phyloP scores from a whole-genome alignment of 176 grass and related monocot species.

The Musa itinerans region DNA sequence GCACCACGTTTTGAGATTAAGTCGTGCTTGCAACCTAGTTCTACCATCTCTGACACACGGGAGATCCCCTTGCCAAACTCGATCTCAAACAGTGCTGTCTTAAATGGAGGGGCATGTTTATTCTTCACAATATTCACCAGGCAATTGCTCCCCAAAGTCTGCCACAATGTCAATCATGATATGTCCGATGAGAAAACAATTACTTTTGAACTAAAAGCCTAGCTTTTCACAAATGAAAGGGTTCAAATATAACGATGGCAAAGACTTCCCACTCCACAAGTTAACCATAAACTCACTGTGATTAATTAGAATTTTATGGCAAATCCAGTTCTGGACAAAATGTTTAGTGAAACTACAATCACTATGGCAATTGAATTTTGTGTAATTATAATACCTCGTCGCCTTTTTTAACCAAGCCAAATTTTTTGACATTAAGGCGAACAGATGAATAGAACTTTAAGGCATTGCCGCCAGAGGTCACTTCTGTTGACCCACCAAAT shows the following conservation, averaged over 20 bases:
- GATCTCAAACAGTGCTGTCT: constrained; percentile 67
- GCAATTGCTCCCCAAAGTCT: constrained; percentile 77
- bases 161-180: constrained; percentile 5
- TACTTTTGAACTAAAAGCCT: too few relatives aligned
- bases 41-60: constrained; percentile 69
- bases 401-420: constrained; percentile 87
- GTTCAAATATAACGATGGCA: not conserved
- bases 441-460: constrained; percentile 97
- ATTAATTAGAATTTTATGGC: not conserved
- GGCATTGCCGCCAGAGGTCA: constrained; percentile 91
- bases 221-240: not conserved
- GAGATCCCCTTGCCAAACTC: constrained; percentile 88
- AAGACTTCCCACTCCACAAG: not conserved
- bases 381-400: constrained; percentile 56
- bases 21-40: constrained; percentile 64
- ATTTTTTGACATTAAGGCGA: constrained; percentile 67
- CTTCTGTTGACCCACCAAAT: constrained; percentile 85
- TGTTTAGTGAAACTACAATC: not conserved
- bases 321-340: not conserved
- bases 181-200: not conserved
- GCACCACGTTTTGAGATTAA: constrained; percentile 39
- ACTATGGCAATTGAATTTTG: not conserved
- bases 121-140: constrained; percentile 94
- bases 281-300: not conserved
- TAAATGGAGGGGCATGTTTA: constrained; percentile 91